A percentile compares a stretch with the other conserved stretches of the same genome.
Conservation (phyloP, 176 grass and related monocot genomes). For the Raddia guianensis region DNA sequence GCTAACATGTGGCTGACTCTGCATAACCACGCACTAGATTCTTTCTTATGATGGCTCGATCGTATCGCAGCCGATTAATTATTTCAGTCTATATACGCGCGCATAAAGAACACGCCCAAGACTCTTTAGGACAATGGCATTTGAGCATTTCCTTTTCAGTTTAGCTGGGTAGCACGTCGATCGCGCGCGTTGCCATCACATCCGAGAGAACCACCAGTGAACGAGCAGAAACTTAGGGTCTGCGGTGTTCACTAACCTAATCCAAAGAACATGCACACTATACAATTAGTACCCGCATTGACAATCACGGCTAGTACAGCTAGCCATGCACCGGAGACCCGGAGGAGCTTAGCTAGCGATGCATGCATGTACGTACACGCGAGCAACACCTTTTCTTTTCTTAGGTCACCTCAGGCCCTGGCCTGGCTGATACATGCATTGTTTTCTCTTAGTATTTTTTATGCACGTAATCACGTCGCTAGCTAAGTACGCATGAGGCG, state of each 20-base stretch:
- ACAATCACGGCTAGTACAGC: slow-evolving; percentile 37
- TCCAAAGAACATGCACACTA: not conserved
- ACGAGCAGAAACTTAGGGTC: not conserved
- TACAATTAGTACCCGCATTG: not conserved
- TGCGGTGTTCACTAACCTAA: not conserved
- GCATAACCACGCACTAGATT: slow-evolving; percentile 25
- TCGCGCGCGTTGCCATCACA: not conserved
- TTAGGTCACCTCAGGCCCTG: not conserved
- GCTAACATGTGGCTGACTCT: slow-evolving; percentile 48
- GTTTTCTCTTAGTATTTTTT: no score
- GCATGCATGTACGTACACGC: slow-evolving; percentile 18
- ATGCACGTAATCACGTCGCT: not conserved
- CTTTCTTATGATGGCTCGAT: not conserved
- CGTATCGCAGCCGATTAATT: not conserved
- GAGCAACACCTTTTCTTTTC: not conserved
- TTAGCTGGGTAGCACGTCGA: not conserved
- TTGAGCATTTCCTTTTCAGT: not conserved
- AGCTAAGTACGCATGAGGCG: not conserved
- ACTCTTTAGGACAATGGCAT: no score
- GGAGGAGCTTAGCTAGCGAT: not conserved
- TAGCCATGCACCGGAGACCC: slow-evolving; percentile 5
- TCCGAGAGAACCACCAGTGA: not conserved
- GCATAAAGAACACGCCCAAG: slow-evolving; percentile 24
- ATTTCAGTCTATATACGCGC: slow-evolving; percentile 21
- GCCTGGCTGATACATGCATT: not conserved